A percentile compares a stretch with the other conserved stretches of the same genome.
phyloP scores from a whole-genome alignment of 1,139 yeast genomes.

The Petasospora rhodanensis region DNA sequence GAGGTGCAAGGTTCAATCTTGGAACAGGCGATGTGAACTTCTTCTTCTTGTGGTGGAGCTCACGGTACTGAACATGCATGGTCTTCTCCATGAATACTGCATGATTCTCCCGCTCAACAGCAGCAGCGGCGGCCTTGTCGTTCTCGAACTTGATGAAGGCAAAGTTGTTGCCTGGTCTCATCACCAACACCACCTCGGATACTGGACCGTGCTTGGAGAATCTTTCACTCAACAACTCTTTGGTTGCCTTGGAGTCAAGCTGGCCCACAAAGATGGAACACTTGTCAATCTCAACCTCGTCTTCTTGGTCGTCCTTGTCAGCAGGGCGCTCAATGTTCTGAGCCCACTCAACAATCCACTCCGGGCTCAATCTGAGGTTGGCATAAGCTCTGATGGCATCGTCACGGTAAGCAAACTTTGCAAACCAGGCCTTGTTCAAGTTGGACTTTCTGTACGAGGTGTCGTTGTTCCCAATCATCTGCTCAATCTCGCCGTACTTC shows the following conservation, averaged over 20 bases:
- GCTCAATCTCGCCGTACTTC: constrained; percentile 72
- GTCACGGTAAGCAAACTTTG: constrained; percentile 78
- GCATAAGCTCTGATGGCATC: constrained; percentile 91
- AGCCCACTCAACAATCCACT: constrained; percentile 75
- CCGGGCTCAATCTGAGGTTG: constrained; percentile 47
- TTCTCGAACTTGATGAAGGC: constrained; percentile 65
- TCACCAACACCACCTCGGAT: constrained; percentile 44
- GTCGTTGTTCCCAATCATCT: constrained; percentile 49
- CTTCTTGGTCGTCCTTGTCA: constrained; percentile 10
- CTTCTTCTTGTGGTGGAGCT: constrained; percentile 39
- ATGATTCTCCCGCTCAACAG: constrained; percentile 80
- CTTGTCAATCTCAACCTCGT: constrained; percentile 52
- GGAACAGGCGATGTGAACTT: constrained; percentile 15
- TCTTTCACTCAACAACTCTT: constrained; percentile 50
- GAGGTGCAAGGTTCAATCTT: constrained; percentile 58
- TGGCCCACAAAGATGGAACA: constrained; percentile 76
- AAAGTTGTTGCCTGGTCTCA: constrained; percentile 48
- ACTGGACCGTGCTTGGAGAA: constrained; percentile 68
- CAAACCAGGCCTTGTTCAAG: constrained; percentile 58
- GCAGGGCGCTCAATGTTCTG: constrained; percentile 59
- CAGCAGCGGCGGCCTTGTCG: constrained; percentile 76
- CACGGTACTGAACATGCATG: constrained; percentile 81
- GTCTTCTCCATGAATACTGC: constrained; percentile 67
- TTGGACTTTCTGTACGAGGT: constrained; percentile 32
- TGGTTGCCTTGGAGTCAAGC: constrained; percentile 49